Percentiles rank a stretch among this genome's conserved stretches.
phyloP scores from a whole-genome alignment of 1,139 yeast species.

The Kodamaea derodonti region DNA sequence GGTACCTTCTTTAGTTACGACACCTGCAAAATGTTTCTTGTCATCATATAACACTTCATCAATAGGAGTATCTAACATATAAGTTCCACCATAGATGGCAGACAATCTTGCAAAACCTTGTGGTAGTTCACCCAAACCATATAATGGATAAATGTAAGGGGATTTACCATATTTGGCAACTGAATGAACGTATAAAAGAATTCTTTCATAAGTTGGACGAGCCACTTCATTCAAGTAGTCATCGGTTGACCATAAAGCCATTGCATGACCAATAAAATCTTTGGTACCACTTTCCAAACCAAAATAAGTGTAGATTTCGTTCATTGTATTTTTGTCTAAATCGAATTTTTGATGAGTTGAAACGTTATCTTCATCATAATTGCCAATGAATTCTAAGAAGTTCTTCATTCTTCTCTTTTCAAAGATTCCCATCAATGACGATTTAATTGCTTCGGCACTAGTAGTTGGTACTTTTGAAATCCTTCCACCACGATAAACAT shows the following conservation, averaged over 20 bases:
- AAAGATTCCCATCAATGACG: conserved; percentile 92
- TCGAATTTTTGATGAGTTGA: conserved; percentile 85
- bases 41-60: conserved; percentile 79
- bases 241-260: conserved; percentile 96
- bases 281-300: conserved; percentile 92
- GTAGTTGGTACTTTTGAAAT: conserved; percentile 95
- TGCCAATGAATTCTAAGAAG: conserved; percentile 83
- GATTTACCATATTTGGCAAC: conserved; percentile 96
- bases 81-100: conserved; percentile 98
- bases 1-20: conserved; percentile 83
- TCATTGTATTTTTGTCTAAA: conserved; percentile 87
- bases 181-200: conserved; percentile 79
- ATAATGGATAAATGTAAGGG: conserved; percentile 92
- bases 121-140: conserved; percentile 96
- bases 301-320: conserved; percentile 82
- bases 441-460: conserved; percentile 85
- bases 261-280: conserved; percentile 96
- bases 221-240: conserved; percentile 88
- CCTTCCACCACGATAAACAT: conserved; percentile 85
- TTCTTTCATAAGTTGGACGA: conserved; percentile 85
- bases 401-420: conserved; percentile 94
- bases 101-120: conserved; percentile 97
- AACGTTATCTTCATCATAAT: conserved; percentile 72
- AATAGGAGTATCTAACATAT: conserved; percentile 94
- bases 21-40: conserved; percentile 71